These are phyloP conservation scores for Gaeumannomyces sp. DNA, from an alignment of 2,329 filamentous ascomycete species.

Conservation along the genomic window DNA sequence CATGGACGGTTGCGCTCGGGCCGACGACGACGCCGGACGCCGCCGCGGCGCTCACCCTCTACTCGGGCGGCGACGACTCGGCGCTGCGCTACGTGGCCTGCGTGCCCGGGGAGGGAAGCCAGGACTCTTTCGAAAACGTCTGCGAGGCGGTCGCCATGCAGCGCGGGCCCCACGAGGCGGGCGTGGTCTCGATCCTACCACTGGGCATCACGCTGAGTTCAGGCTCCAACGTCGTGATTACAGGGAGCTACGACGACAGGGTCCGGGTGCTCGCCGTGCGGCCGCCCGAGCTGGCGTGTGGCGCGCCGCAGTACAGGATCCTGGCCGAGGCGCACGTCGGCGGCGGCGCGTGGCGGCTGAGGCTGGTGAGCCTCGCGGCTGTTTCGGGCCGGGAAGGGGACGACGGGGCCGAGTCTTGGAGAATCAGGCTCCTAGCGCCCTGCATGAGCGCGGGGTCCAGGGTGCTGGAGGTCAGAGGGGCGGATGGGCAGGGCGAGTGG, in stretches of 20 bases:
- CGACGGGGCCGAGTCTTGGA: conserved; percentile 16
- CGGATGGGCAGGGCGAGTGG: conserved; percentile 40
- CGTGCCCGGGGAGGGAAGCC: neutral
- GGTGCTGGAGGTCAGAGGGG: conserved; percentile 44
- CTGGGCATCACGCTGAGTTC: conserved; percentile 36
- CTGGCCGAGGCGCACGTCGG: conserved; percentile 64
- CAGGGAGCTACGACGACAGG: conserved; percentile 86
- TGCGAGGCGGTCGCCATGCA: conserved; percentile 4
- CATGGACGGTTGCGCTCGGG: conserved; percentile 66
- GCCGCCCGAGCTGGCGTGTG: conserved; percentile 33
- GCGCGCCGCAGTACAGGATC: conserved; percentile 38
- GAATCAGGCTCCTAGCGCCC: conserved; percentile 61
- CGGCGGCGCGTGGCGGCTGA: conserved; percentile 81
- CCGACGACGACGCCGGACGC: conserved; percentile 20
- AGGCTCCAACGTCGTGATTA: conserved; percentile 58
- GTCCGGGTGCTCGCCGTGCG: conserved; percentile 60
- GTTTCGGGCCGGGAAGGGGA: conserved; percentile 18
- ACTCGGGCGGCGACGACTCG: conserved; percentile 73
- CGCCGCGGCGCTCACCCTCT: conserved; percentile 32
- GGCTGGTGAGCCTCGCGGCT: conserved; percentile 42
- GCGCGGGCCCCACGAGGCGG: conserved; percentile 57
- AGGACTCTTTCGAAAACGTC: neutral
- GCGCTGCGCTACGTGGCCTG: conserved; percentile 42
- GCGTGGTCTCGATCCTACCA: conserved; percentile 81
- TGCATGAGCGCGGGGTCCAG: conserved; percentile 89